A percentile compares a stretch with the other conserved stretches of the same genome.
Conservation (phyloP, 768 basidiomycete species). For the Boletus edulis region DNA sequence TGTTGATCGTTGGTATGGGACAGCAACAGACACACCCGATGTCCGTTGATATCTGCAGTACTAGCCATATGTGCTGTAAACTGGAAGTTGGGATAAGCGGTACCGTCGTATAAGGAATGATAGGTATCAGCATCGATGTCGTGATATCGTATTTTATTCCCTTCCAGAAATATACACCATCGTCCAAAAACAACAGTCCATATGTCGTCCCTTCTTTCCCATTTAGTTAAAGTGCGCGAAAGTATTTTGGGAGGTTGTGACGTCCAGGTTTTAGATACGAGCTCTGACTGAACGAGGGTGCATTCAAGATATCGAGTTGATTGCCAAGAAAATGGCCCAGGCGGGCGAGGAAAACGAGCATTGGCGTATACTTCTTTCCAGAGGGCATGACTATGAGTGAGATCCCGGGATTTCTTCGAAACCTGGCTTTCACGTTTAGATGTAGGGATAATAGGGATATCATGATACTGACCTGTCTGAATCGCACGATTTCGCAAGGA, state of each 20-base stretch:
- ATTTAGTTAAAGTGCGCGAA: not conserved
- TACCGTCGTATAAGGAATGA: not conserved
- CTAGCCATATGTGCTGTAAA: too few species aligned
- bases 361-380: not conserved
- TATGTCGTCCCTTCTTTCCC: not conserved
- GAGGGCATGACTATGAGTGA: not conserved
- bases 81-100: not conserved
- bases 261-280: not conserved
- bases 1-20: too few species aligned
- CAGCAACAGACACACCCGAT: not conserved
- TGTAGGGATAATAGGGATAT: not conserved
- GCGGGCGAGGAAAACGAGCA: not conserved
- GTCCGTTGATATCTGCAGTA: not conserved
- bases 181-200: not conserved
- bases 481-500: not conserved
- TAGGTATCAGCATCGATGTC: not conserved
- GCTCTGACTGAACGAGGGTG: not conserved
- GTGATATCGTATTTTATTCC: not conserved
- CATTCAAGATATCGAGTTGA: not conserved
- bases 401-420: not conserved
- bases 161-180: not conserved
- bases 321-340: not conserved
- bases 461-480: not conserved
- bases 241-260: not conserved
- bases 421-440: not conserved